A percentile compares a stretch with the other conserved stretches of the same genome.
Conservation (phyloP, 768 basidiomycete species). For the Fibroporia radiculosa region DNA sequence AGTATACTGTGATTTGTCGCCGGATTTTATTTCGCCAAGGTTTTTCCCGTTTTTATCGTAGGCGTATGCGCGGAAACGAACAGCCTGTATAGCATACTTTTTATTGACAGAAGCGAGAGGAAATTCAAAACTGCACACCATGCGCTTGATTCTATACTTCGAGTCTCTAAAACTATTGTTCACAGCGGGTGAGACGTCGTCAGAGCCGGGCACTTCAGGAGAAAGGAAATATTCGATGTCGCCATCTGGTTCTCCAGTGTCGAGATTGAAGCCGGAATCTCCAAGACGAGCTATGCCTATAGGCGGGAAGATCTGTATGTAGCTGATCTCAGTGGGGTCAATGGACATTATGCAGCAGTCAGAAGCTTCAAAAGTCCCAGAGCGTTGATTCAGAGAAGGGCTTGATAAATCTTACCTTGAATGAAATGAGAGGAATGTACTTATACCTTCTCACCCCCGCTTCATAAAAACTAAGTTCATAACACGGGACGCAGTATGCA, state of each 20-base stretch:
- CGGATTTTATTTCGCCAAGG: constrained; percentile 23
- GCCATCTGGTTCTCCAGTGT: constrained; percentile 4
- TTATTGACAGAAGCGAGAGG: no score
- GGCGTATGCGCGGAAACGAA: constrained; percentile 27
- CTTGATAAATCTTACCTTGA: no score
- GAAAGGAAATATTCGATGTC: constrained; percentile 16
- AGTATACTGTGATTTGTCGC: constrained; percentile 9
- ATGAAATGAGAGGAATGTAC: no score
- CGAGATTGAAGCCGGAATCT: constrained; percentile 18
- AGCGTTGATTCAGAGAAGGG: no score
- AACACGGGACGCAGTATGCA: no score
- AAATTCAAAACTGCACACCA: constrained; percentile 14
- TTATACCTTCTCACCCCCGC: no score
- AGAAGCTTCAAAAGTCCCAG: no score
- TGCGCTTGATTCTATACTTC: constrained; percentile 21
- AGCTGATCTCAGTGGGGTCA: constrained; percentile 5
- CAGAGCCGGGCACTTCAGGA: constrained; percentile 24
- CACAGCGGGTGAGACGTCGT: constrained; percentile 9
- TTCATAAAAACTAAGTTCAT: no score
- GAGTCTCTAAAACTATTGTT: constrained; percentile 16
- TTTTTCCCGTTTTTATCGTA: constrained; percentile 18
- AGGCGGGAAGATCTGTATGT: constrained; percentile 26
- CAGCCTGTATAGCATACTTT: constrained; percentile 18
- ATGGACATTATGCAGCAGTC: no score
- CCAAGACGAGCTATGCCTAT: constrained; percentile 29